These are phyloP conservation scores for Nakazawaea ishiwadae DNA, from an alignment of 805 yeast species.

Conservation along the genomic window DNA sequence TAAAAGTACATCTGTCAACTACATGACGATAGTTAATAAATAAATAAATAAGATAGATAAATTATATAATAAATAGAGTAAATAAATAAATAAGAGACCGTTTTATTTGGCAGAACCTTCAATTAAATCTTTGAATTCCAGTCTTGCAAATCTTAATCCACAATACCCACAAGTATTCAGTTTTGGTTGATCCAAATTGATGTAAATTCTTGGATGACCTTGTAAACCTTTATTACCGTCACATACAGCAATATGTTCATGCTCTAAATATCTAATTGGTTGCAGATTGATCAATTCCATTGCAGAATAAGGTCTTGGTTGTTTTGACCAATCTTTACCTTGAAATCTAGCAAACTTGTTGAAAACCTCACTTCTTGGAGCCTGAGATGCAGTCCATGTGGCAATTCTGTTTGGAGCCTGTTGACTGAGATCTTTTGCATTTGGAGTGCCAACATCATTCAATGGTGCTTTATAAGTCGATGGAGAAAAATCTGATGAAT, in stretches of 20 bases:
- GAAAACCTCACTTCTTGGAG: slow-evolving; percentile 50
- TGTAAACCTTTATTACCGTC: slow-evolving; percentile 70
- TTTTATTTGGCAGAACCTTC: slow-evolving; percentile 19
- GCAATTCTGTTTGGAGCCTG: slow-evolving; percentile 76
- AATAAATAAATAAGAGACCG: neutral
- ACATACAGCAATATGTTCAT: slow-evolving; percentile 68
- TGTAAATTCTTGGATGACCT: slow-evolving; percentile 82
- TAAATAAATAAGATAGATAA: slow-evolving; percentile 6
- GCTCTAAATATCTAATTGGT: slow-evolving; percentile 59
- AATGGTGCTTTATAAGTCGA: slow-evolving; percentile 8
- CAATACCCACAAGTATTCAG: slow-evolving; percentile 79
- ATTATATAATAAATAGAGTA: slow-evolving; percentile 1
- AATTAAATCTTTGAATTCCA: slow-evolving; percentile 37
- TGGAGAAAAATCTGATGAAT: slow-evolving; percentile 4
- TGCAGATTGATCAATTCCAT: slow-evolving; percentile 74
- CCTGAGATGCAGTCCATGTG: slow-evolving; percentile 73
- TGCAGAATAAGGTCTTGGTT: slow-evolving; percentile 81
- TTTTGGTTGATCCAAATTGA: slow-evolving; percentile 74
- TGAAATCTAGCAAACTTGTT: slow-evolving; percentile 59
- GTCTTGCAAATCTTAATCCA: slow-evolving; percentile 62
- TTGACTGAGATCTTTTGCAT: slow-evolving; percentile 24
- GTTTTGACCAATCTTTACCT: slow-evolving; percentile 60
- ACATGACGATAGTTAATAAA: too few relatives aligned
- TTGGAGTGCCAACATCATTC: slow-evolving; percentile 17
- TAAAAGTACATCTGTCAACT: too few relatives aligned